These are phyloP conservation scores for Diversispora epigaea DNA, from an alignment of 192 early-diverging fungal species.

Conservation along the genomic window DNA sequence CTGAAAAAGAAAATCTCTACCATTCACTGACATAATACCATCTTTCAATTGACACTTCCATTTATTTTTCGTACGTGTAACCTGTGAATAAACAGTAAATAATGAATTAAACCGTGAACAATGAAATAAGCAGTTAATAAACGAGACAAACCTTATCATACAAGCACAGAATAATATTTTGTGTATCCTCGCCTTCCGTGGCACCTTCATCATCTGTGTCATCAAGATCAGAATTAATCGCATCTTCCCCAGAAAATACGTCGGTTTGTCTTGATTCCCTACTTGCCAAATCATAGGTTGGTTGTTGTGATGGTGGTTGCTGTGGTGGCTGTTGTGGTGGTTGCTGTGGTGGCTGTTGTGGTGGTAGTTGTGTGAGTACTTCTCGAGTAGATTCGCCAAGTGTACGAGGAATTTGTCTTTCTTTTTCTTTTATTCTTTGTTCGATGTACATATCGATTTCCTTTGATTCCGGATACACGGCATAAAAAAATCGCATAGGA, in stretches of 20 bases:
- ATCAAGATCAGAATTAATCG: conserved; percentile 73
- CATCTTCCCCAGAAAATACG: conserved; percentile 47
- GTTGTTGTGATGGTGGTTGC: neutral
- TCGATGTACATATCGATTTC: neutral
- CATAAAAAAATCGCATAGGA: neutral
- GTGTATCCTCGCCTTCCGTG: conserved; percentile 60
- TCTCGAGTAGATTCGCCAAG: no score
- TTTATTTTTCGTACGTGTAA: conserved; percentile 95
- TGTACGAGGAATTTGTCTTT: neutral
- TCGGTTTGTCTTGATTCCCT: neutral
- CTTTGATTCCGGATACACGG: neutral
- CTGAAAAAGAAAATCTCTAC: conserved; percentile 93
- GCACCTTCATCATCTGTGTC: conserved; percentile 64
- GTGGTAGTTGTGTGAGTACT: no score
- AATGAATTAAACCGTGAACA: conserved; percentile 31
- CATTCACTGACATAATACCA: conserved; percentile 94
- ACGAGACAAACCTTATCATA: conserved; percentile 58
- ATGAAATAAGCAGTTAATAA: neutral
- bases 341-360: neutral
- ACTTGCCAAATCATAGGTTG: neutral
- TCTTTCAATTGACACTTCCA: conserved; percentile 98
- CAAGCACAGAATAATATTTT: conserved; percentile 74
- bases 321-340: neutral
- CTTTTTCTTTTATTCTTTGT: neutral
- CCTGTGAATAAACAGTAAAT: conserved; percentile 38